Conservation (phyloP, 805 yeast species). For the Candida sanyiensis region DNA sequence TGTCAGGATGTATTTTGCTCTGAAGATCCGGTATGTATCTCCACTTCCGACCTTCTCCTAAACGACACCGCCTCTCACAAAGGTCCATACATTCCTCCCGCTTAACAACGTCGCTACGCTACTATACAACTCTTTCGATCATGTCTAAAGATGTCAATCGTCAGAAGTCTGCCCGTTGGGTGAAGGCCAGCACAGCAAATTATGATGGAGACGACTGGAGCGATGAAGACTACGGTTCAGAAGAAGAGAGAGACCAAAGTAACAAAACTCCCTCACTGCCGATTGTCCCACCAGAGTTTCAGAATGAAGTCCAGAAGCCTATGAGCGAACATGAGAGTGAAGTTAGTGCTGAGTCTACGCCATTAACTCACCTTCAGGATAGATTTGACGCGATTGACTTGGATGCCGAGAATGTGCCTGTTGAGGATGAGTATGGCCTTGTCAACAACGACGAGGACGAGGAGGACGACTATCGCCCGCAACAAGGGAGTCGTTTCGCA, state of each 20-base stretch:
- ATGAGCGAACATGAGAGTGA: not conserved
- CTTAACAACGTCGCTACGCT: too few species aligned
- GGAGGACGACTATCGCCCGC: conserved; percentile 20
- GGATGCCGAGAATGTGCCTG: conserved; percentile 2
- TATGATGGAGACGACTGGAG: conserved; percentile 40
- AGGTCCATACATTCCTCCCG: too few species aligned
- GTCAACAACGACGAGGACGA: conserved; percentile 21
- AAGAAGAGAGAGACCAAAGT: conserved; percentile 2
- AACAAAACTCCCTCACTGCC: conserved; percentile 5
- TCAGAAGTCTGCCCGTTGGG: conserved; percentile 37
- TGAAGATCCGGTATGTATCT: too few species aligned
- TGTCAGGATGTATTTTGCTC: too few species aligned
- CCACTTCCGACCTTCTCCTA: too few species aligned
- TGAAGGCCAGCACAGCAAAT: conserved; percentile 33
- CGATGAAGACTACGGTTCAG: conserved; percentile 17
- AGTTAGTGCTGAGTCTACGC: conserved; percentile 7
- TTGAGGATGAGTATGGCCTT: conserved; percentile 13
- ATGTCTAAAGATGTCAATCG: conserved; percentile 26
- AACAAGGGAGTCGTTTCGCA: conserved; percentile 10
- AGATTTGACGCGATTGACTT: conserved; percentile 7
- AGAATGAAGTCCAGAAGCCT: not conserved
- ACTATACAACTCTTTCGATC: too few species aligned
- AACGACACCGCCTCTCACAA: not conserved
- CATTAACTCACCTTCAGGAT: conserved; percentile 3
- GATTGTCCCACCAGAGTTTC: not conserved